phyloP scores from a whole-genome alignment of 345 rosid species.

The Leavenworthia alabamica region DNA sequence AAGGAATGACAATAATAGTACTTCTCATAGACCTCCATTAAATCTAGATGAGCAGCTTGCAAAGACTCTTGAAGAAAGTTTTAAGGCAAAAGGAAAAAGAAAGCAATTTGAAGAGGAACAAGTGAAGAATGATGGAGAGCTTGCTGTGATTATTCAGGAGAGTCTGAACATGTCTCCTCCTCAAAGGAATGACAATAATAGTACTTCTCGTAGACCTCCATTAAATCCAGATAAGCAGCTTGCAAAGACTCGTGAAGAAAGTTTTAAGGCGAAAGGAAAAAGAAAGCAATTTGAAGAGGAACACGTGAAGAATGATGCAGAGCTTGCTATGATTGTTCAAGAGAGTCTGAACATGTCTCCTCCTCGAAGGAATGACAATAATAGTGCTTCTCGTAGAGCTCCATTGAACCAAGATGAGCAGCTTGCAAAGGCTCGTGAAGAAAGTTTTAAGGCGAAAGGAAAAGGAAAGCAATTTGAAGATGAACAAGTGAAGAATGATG shows the following conservation, averaged over 20 bases:
- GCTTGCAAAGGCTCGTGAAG: neutral
- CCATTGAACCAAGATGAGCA: neutral
- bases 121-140: constrained; percentile 60
- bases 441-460: constrained; percentile 31
- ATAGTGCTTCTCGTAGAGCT: neutral
- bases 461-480: constrained; percentile 6
- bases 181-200: no score
- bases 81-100: constrained; percentile 31
- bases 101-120: constrained; percentile 29
- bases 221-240: constrained; percentile 17
- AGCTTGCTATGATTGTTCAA: constrained; percentile 59
- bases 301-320: constrained; percentile 68
- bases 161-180: constrained; percentile 45
- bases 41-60: neutral
- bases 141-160: constrained; percentile 62
- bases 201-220: no score
- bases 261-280: constrained; percentile 30
- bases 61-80: constrained; percentile 4
- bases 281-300: constrained; percentile 12
- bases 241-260: constrained; percentile 8
- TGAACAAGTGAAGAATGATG: constrained; percentile 64
- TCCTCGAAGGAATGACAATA: constrained; percentile 4
- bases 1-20: neutral
- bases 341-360: constrained; percentile 51
- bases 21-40: neutral